Evolutionary conservation across 805 yeast genomes (phyloP).

Genomic region (Metschnikowia similis): DNA sequence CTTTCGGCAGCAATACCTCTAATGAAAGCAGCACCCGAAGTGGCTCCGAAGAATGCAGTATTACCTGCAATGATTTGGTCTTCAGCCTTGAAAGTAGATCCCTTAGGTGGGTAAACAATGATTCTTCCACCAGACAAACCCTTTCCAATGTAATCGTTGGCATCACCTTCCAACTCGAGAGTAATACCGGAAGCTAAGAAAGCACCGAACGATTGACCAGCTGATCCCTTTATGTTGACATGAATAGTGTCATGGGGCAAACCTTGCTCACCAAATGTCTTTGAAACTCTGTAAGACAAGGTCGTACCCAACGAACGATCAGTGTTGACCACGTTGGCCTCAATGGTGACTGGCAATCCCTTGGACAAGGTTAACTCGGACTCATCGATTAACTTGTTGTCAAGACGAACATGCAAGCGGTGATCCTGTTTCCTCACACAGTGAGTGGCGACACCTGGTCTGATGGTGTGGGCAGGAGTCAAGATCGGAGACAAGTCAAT

Average conservation of each 20-base stretch:
- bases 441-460: constrained; percentile 95
- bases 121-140: constrained; percentile 95
- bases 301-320: constrained; percentile 97
- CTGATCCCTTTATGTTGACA: constrained; percentile 86
- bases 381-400: constrained; percentile 93
- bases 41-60: constrained; percentile 97
- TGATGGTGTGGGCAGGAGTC: constrained; percentile 93
- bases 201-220: constrained; percentile 99
- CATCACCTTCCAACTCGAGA: constrained; percentile 92
- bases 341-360: constrained; percentile 94
- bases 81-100: constrained; percentile 82
- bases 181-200: constrained; percentile 95
- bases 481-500: constrained; percentile 88
- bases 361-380: constrained; percentile 91
- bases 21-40: constrained; percentile 89
- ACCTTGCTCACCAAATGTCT: constrained; percentile 88
- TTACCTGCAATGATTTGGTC: constrained; percentile 96
- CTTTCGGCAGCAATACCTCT: constrained; percentile 98
- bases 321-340: constrained; percentile 89
- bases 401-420: constrained; percentile 85
- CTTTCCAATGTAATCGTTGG: constrained; percentile 97
- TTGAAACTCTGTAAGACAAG: constrained; percentile 87
- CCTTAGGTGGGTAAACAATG: constrained; percentile 86
- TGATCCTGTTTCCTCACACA: constrained; percentile 93
- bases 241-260: constrained; percentile 95